Percentiles rank a stretch among this genome's conserved stretches.
Conservation (phyloP, 495 filamentous ascomycete genomes). For the Glarea lozoyensis region DNA sequence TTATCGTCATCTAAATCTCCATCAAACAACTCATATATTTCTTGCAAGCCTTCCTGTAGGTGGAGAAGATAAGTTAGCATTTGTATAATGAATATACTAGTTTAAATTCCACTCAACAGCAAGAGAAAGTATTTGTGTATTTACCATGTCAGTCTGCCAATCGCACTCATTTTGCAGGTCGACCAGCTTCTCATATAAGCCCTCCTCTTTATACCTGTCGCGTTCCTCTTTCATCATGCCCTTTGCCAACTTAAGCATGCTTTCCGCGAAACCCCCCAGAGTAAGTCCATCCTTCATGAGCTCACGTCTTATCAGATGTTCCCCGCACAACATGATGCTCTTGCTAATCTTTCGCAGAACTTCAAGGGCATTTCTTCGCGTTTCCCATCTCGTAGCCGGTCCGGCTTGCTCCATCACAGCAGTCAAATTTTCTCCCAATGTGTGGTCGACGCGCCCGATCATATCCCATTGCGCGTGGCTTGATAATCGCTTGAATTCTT, state of each 20-base stretch:
- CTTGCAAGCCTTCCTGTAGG: slow-evolving; percentile 7
- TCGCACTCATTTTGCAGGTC: slow-evolving; percentile 7
- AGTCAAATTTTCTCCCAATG: not conserved
- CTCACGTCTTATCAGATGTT: slow-evolving; percentile 5
- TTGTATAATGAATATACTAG: too few relatives aligned
- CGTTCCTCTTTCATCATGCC: slow-evolving; percentile 6
- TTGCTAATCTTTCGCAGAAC: slow-evolving; percentile 10
- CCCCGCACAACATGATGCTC: slow-evolving; percentile 8
- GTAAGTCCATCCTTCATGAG: slow-evolving; percentile 9
- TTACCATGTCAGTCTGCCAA: slow-evolving; percentile 4
- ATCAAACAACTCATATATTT: slow-evolving; percentile 8
- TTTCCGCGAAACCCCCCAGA: slow-evolving; percentile 6
- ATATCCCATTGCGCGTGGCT: slow-evolving; percentile 3
- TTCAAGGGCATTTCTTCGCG: slow-evolving; percentile 11
- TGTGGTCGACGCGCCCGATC: slow-evolving; percentile 3
- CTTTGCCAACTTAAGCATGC: slow-evolving; percentile 4
- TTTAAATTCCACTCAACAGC: too few relatives aligned
- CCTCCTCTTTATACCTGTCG: slow-evolving; percentile 9
- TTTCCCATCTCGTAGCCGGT: slow-evolving; percentile 7
- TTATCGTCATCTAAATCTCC: slow-evolving; percentile 1
- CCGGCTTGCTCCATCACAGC: slow-evolving; percentile 6
- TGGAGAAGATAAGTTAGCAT: too few relatives aligned
- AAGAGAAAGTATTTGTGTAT: too few relatives aligned
- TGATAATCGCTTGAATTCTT: slow-evolving; percentile 1
- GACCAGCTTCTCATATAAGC: slow-evolving; percentile 11